phyloP scores from a whole-genome alignment of 495 filamentous ascomycete genomes.

The Tetracladium setigerum region DNA sequence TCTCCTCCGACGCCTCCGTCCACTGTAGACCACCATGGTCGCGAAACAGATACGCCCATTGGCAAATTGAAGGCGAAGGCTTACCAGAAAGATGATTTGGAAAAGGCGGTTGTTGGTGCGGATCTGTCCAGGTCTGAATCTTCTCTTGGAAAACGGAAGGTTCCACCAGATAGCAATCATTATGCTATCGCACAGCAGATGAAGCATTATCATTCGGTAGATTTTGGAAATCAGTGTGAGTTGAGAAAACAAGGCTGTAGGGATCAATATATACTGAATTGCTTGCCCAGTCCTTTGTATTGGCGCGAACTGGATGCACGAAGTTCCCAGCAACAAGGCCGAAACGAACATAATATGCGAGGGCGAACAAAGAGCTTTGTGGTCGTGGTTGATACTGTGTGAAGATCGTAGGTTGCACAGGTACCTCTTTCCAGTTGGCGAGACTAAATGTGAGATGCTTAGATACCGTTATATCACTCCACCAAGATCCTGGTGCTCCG shows the following conservation, averaged over 20 bases:
- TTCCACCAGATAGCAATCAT: slow-evolving; percentile 8
- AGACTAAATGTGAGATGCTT: slow-evolving; percentile 4
- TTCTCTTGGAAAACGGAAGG: not conserved
- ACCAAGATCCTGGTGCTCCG: slow-evolving; percentile 53
- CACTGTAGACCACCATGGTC: not conserved
- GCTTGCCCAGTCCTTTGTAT: slow-evolving; percentile 57
- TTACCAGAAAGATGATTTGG: slow-evolving; percentile 8
- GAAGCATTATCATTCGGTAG: slow-evolving; percentile 33
- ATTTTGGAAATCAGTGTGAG: slow-evolving; percentile 25
- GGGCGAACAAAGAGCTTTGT: slow-evolving; percentile 27
- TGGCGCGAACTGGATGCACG: slow-evolving; percentile 74
- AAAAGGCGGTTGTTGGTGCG: slow-evolving; percentile 1
- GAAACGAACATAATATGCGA: slow-evolving; percentile 6
- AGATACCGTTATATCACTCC: slow-evolving; percentile 72
- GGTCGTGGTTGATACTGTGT: slow-evolving; percentile 80
- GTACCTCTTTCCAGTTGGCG: not conserved
- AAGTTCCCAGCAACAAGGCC: slow-evolving; percentile 30
- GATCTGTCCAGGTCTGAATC: slow-evolving; percentile 4
- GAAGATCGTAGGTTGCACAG: slow-evolving; percentile 58
- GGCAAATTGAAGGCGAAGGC: not conserved
- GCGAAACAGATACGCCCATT: not conserved
- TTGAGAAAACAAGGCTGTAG: not conserved
- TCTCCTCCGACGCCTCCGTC: not conserved
- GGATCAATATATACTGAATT: not conserved
- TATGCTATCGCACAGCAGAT: slow-evolving; percentile 18